These are phyloP conservation scores for Zygosaccharomyces kombuchaensis DNA, from an alignment of 805 yeast species.

Conservation along the genomic window DNA sequence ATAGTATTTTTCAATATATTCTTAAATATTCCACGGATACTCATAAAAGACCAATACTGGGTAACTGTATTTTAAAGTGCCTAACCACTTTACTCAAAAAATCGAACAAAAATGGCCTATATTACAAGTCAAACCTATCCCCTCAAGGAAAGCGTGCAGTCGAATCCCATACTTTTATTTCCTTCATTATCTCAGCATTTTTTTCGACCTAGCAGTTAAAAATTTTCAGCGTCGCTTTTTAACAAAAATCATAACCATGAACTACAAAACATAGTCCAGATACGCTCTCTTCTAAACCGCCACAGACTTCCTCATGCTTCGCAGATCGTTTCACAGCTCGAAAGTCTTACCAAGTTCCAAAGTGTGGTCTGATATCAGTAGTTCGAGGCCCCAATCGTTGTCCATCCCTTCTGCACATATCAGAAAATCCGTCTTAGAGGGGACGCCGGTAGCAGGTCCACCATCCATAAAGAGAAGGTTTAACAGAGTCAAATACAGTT, in stretches of 20 bases:
- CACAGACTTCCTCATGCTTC: slow-evolving; percentile 15
- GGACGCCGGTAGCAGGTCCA: slow-evolving; percentile 45
- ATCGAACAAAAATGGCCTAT: too few relatives aligned
- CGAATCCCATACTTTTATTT: too few relatives aligned
- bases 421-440: slow-evolving; percentile 35
- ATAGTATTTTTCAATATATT: too few relatives aligned
- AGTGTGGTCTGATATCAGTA: slow-evolving; percentile 29
- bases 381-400: slow-evolving; percentile 27
- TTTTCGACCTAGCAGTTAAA: neutral
- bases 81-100: too few relatives aligned
- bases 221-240: neutral
- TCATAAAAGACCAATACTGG: too few relatives aligned
- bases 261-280: too few relatives aligned
- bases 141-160: too few relatives aligned
- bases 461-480: slow-evolving; percentile 43
- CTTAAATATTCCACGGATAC: too few relatives aligned
- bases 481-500: slow-evolving; percentile 49
- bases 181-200: too few relatives aligned
- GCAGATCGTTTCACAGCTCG: slow-evolving; percentile 23
- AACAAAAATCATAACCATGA: neutral
- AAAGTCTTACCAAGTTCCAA: slow-evolving; percentile 15
- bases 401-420: slow-evolving; percentile 25
- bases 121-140: too few relatives aligned
- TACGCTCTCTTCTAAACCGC: neutral
- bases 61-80: too few relatives aligned